A percentile compares a stretch with the other conserved stretches of the same genome.
Conservation (phyloP, 2,329 filamentous ascomycete species). For the Fusarium neocosmosporiellum region DNA sequence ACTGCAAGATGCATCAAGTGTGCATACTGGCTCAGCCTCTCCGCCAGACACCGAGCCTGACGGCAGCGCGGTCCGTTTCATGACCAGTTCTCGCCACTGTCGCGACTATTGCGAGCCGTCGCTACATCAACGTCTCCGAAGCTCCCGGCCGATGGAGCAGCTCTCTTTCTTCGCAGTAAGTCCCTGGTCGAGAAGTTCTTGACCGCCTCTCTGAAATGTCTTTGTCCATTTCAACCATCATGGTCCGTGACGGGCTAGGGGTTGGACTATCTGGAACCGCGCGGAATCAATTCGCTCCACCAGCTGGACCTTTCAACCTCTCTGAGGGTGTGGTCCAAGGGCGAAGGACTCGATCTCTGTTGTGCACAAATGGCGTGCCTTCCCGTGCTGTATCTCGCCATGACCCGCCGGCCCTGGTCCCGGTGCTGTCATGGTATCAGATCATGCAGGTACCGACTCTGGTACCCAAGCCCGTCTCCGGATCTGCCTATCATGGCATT, state of each 20-base stretch:
- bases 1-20: neutral
- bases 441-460: slow-evolving; percentile 38
- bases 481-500: neutral
- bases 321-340: neutral
- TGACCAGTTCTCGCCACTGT: slow-evolving; percentile 16
- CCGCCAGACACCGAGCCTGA: slow-evolving; percentile 5
- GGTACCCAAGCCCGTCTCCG: neutral
- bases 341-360: slow-evolving; percentile 13
- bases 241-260: slow-evolving; percentile 8
- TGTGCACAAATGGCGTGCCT: slow-evolving; percentile 39
- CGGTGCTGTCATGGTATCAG: slow-evolving; percentile 27
- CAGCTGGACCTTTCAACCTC: neutral
- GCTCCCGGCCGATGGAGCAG: neutral
- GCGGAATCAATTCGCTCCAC: slow-evolving; percentile 1
- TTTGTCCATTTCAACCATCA: slow-evolving; percentile 2
- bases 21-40: neutral
- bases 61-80: slow-evolving; percentile 32
- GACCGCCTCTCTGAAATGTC: slow-evolving; percentile 16
- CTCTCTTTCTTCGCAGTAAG: neutral
- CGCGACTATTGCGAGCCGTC: slow-evolving; percentile 1
- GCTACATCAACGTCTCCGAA: slow-evolving; percentile 5
- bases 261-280: slow-evolving; percentile 5
- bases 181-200: slow-evolving; percentile 8
- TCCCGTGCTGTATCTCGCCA: slow-evolving; percentile 32
- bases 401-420: slow-evolving; percentile 35